Evolutionary conservation across 1,284 basidiomycete genomes (phyloP).

Genomic region (Amylostereum chailletii): DNA sequence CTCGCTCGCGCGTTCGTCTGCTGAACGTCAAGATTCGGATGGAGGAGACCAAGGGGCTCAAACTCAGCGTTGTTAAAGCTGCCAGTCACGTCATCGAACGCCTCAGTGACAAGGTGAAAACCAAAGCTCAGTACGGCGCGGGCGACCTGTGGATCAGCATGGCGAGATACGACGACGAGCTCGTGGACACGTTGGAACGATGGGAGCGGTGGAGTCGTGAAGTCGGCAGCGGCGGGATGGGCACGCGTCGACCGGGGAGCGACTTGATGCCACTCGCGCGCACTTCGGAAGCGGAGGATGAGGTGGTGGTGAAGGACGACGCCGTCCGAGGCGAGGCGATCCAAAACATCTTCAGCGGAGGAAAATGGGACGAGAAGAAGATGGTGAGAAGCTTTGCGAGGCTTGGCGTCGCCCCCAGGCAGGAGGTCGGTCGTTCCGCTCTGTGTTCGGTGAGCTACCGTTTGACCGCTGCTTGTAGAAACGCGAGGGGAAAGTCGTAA

Average conservation of each 20-base stretch:
- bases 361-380: conserved; percentile 62
- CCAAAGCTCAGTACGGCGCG: conserved; percentile 14
- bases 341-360: conserved; percentile 38
- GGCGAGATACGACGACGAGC: conserved; percentile 66
- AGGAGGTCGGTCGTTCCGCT: conserved; percentile 13
- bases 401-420: conserved; percentile 34
- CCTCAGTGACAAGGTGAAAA: conserved; percentile 23
- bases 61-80: conserved; percentile 42
- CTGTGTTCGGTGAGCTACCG: neutral
- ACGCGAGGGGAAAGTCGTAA: conserved; percentile 32
- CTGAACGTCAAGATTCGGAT: conserved; percentile 49
- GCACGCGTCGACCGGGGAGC: conserved; percentile 24
- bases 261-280: conserved; percentile 19
- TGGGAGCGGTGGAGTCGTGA: conserved; percentile 48
- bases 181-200: conserved; percentile 50
- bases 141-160: conserved; percentile 65
- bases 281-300: neutral
- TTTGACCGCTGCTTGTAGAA: neutral
- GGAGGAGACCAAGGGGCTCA: conserved; percentile 42
- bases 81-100: conserved; percentile 46
- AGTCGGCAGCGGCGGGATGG: conserved; percentile 30
- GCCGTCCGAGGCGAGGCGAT: conserved; percentile 24
- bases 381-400: conserved; percentile 72
- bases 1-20: conserved; percentile 27
- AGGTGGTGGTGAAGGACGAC: neutral